These are phyloP conservation scores for Ceratocystis cubensis DNA, from an alignment of 2,329 filamentous ascomycete genomes.

Conservation along the genomic window DNA sequence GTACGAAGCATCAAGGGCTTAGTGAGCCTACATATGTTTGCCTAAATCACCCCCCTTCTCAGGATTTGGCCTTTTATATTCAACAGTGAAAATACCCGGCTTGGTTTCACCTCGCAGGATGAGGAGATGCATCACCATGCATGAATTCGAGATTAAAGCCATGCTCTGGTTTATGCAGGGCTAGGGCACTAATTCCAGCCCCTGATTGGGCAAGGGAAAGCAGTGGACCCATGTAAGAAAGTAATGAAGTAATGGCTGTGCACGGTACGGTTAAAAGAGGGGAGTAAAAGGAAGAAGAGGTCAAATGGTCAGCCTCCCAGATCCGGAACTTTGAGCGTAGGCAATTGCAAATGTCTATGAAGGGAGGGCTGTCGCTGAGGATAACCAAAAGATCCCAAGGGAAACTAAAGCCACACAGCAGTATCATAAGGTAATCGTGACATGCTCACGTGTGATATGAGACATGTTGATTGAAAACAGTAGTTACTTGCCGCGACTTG, in stretches of 20 bases:
- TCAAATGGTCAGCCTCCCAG: no score
- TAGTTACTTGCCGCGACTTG: not conserved
- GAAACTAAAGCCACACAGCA: not conserved
- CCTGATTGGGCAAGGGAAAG: not conserved
- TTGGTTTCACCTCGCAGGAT: slow-evolving; percentile 7
- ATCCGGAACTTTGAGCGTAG: no score
- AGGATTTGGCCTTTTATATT: not conserved
- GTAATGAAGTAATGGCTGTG: not conserved
- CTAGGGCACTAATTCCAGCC: not conserved
- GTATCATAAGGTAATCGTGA: not conserved
- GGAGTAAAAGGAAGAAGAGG: no score
- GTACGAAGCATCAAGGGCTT: not conserved
- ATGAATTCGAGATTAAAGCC: slow-evolving; percentile 7
- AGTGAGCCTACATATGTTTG: not conserved
- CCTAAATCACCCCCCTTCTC: not conserved
- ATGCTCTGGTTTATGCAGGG: slow-evolving; percentile 3
- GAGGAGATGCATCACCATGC: slow-evolving; percentile 2
- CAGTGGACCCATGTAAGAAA: not conserved
- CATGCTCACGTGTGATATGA: not conserved
- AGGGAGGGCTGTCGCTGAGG: no score
- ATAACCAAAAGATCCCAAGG: not conserved
- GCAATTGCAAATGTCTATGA: no score
- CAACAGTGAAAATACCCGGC: not conserved
- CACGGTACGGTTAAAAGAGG: not conserved
- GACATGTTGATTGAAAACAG: not conserved